A percentile compares a stretch with the other conserved stretches of the same genome.
These are phyloP conservation scores for Vitis hybrid DNA, from an alignment of 177 flowering plant genomes.

Conservation along the genomic window DNA sequence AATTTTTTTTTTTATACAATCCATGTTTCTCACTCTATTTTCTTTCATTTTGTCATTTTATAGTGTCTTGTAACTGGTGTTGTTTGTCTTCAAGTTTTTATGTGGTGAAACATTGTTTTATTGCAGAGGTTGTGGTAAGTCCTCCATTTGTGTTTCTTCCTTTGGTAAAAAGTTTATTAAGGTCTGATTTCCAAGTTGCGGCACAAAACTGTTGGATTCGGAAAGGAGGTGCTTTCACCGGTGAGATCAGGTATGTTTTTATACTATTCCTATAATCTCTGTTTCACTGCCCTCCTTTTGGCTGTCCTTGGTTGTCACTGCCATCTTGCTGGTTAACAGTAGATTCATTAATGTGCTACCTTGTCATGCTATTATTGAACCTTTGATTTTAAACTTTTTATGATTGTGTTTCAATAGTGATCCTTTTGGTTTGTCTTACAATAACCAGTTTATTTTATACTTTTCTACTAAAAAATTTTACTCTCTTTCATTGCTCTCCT, in stretches of 20 bases:
- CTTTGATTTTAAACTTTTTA: too few relatives aligned
- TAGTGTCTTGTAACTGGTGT: not conserved
- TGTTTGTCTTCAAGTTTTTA: conserved; percentile 8
- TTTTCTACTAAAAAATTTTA: too few relatives aligned
- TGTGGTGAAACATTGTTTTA: conserved; percentile 11
- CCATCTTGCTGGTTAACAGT: too few relatives aligned
- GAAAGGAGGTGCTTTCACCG: conserved; percentile 95
- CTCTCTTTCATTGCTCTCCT: too few relatives aligned
- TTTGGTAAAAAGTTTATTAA: conserved; percentile 50
- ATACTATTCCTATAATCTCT: not conserved
- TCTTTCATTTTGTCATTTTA: not conserved
- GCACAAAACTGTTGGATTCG: conserved; percentile 95
- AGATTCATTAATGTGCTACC: too few relatives aligned
- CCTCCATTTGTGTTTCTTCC: conserved; percentile 89
- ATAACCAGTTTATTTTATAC: too few relatives aligned
- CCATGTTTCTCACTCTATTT: not conserved
- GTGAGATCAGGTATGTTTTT: conserved; percentile 68
- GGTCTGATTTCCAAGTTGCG: conserved; percentile 77
- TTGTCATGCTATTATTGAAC: too few relatives aligned
- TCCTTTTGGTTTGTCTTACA: too few relatives aligned
- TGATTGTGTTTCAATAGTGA: too few relatives aligned
- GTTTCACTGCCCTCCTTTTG: not conserved
- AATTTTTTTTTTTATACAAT: not conserved
- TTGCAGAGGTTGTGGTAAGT: conserved; percentile 86
- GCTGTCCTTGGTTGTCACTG: too few relatives aligned